A percentile compares a stretch with the other conserved stretches of the same genome.
Evolutionary conservation across 257 asterid genomes (phyloP).

Genomic region (Asclepias syriaca): DNA sequence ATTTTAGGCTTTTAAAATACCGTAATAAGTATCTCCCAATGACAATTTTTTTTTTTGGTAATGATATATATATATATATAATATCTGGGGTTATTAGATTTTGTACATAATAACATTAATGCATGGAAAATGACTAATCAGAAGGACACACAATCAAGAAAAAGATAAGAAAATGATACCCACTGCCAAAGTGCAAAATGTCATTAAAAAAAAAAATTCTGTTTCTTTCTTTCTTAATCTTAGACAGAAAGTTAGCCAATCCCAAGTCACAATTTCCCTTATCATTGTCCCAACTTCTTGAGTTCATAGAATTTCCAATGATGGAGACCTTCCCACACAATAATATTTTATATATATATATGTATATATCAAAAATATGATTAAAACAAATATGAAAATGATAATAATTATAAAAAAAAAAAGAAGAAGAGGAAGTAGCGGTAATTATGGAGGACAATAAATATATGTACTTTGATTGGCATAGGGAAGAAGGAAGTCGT

Average conservation of each 20-base stretch:
- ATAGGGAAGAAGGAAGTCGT: neutral
- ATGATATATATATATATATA: no score
- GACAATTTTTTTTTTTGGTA: no score
- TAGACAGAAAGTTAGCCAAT: conserved; percentile 4
- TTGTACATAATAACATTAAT: neutral
- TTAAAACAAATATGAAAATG: no score
- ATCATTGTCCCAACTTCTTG: neutral
- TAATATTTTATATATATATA: no score
- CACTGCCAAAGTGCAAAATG: conserved; percentile 2
- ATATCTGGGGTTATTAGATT: neutral
- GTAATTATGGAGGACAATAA: neutral
- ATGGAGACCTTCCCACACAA: neutral
- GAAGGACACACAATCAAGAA: neutral
- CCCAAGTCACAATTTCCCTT: neutral
- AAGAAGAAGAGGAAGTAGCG: neutral
- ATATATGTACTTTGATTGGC: neutral
- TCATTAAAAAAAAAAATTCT: neutral
- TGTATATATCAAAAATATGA: no score
- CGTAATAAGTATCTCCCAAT: no score
- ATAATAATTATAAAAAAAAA: no score
- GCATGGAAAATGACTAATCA: neutral
- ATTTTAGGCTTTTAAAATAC: no score
- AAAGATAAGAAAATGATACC: neutral
- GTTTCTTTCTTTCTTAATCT: neutral
- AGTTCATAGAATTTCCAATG: conserved; percentile 3